phyloP scores from a whole-genome alignment of 1,139 yeast genomes.

The Magnusiomyces tetraspermus region DNA sequence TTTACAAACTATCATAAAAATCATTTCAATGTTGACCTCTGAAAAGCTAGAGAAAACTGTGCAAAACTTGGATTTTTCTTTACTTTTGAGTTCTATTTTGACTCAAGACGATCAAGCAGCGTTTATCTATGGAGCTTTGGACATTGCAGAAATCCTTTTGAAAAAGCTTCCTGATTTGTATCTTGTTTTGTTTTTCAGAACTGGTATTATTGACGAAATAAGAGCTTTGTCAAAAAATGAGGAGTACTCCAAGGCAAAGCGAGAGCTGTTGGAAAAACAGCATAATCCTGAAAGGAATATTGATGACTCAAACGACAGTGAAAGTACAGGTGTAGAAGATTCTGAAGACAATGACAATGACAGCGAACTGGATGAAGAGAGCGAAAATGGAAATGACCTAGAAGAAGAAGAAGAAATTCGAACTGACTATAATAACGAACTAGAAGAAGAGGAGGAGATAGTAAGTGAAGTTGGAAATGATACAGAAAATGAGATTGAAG shows the following conservation, averaged over 20 bases:
- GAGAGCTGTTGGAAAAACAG: conserved; percentile 6
- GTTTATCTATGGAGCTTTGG: conserved; percentile 46
- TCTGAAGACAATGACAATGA: background rate
- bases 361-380: conserved; percentile 7
- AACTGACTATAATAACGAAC: too few species aligned
- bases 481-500: conserved; percentile 1
- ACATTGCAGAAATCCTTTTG: conserved; percentile 41
- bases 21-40: conserved; percentile 33
- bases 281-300: background rate
- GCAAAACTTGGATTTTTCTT: conserved; percentile 27
- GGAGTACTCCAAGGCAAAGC: conserved; percentile 3
- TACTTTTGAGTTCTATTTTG: conserved; percentile 57
- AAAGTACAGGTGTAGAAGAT: conserved; percentile 25
- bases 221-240: conserved; percentile 16
- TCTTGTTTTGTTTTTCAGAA: conserved; percentile 50
- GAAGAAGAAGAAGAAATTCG: conserved; percentile 26
- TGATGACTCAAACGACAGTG: conserved; percentile 3
- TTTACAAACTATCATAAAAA: conserved; percentile 48
- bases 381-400: conserved; percentile 19
- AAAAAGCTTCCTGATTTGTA: conserved; percentile 39
- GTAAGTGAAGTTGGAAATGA: background rate
- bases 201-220: conserved; percentile 59
- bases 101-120: conserved; percentile 40
- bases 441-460: conserved; percentile 25
- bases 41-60: conserved; percentile 22